Evolutionary conservation across 345 rosid genomes (phyloP), one percentile per base, ranked within the genome.

Genomic region (Eucalyptus marginata): DNA sequence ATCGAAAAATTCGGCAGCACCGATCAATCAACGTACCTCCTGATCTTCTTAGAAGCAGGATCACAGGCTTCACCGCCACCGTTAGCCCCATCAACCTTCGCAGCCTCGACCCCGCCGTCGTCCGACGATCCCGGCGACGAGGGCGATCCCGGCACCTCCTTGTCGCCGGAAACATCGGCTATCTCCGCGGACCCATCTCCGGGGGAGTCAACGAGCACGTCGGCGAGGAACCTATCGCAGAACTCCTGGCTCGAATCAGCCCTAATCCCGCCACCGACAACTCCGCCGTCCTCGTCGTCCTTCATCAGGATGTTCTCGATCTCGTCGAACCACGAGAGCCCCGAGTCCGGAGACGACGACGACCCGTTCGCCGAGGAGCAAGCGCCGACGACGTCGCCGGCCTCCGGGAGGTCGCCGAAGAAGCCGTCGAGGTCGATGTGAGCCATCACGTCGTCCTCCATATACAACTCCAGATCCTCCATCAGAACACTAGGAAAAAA

Each of bases 271-370:
- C 47, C 58, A 1, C 58, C 58, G 24, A 18, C 58, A 52, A 3
- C 58, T 20, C 58, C 84, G 22, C 16, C 90, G 79, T 71, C 86
- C 36, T 91, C 91, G 27, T 90, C 92, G 44, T 95, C 96, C 6
- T 87, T 90, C 96, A 96, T 95, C 90, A 96, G 86, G 14, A 89
- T 50, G 79, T 33, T 91, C 93, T 95, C 95, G 47, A 96, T 89
- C 71, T 93, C 93, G 59, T 89, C 91, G 87, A 94, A 89, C 94
- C 91, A 90, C 62, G 92, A 90, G 33, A 92, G 84, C 15, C 52
- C 80, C 36, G 92, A 88, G 80, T 88, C 93, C 7, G 93, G 93
- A 2, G 94, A 91, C 81, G 89, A 47, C 43, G 47, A 20, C 51
- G 68, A 29, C 93, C 52, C 52, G 12, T 71, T 86, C 79, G 50